A percentile compares a stretch with the other conserved stretches of the same genome.
Evolutionary conservation across 2,329 filamentous ascomycete species (phyloP).

Genomic region (Zymoseptoria tritici): DNA sequence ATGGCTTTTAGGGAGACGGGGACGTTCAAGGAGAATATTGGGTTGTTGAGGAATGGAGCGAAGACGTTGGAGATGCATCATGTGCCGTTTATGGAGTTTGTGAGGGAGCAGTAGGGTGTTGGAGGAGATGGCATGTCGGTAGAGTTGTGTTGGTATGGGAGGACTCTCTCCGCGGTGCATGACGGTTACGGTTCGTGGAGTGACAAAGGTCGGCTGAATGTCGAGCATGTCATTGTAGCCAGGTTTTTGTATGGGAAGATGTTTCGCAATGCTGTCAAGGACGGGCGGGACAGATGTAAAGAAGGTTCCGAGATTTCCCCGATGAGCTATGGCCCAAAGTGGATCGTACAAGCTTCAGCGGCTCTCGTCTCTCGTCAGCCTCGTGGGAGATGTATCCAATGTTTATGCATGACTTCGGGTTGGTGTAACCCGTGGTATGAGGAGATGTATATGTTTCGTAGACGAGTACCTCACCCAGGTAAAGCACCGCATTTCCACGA

Average conservation of each 20-base stretch:
- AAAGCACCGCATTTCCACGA: neutral
- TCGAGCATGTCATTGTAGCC: neutral
- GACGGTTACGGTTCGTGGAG: neutral
- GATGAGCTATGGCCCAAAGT: neutral
- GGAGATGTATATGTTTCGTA: neutral
- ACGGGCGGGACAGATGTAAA: too few relatives aligned
- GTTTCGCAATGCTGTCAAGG: neutral
- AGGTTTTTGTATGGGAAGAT: neutral
- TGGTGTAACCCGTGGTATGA: neutral
- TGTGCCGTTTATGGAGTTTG: slow-evolving; percentile 33
- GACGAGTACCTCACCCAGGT: too few relatives aligned
- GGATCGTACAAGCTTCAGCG: neutral
- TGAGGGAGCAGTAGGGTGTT: slow-evolving; percentile 2
- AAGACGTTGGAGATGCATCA: slow-evolving; percentile 41
- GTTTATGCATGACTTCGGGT: neutral
- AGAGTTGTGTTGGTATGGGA: too few relatives aligned
- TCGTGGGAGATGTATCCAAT: neutral
- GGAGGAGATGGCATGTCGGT: neutral
- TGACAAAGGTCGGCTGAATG: neutral
- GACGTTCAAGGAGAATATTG: slow-evolving; percentile 38
- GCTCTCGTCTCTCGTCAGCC: too few relatives aligned
- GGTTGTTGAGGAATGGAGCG: slow-evolving; percentile 35
- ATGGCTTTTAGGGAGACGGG: slow-evolving; percentile 39
- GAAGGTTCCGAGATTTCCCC: neutral
- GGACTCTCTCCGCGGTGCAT: too few relatives aligned